Base-by-base conservation (phyloP, 1,139 yeast species). In the Hemisphaericaspora subhashii region DNA sequence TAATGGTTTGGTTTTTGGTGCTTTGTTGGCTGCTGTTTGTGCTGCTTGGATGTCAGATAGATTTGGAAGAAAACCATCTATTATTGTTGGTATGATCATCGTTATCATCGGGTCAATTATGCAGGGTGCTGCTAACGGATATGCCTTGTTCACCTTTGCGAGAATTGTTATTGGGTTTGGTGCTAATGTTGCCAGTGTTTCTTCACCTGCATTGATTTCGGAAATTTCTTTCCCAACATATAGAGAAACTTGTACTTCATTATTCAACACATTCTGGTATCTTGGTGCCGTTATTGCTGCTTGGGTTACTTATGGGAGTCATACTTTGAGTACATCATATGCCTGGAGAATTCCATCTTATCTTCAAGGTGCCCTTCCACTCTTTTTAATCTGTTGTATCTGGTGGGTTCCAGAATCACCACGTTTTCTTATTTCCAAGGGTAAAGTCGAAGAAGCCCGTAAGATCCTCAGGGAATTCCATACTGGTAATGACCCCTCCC, bases 211-310 rank as follows among this genome's bases (percentile, higher is more conserved):
- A 0, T 59, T 66, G 43, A 62, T 72, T 39, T 58, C 74, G 3
- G 78, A 72, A 46, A 52, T 60, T 9, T 62, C 74, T 24, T 74
- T 72, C 39, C 78, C 78, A 18, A 68, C 72, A 12, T 76, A 72
- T 45, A 63, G 84, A 53, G 69, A 68, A 13, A 60, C 62, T 16
- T 52, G 64, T 24, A 74, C 81, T 20, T 60, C 75, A 17, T 55
- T 66, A 35, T 77, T 68, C 53, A 74, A 73, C 60, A 72, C 35
- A 50, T 81, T 54, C 58, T 73, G 77, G 74, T 66, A 56, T 69
- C 48, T 76, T 33, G 84, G 84, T 29, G 75, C 82, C 6, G 55
- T 74, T 24, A 49, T 79, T 35, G 82, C 83, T 5, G 76, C 84
- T 2, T 69, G 79, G 74, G 65, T 72, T 25, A 67, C 79, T 3